Base-by-base conservation (phyloP, 1,284 basidiomycete genomes). In the Ustilago curta region DNA sequence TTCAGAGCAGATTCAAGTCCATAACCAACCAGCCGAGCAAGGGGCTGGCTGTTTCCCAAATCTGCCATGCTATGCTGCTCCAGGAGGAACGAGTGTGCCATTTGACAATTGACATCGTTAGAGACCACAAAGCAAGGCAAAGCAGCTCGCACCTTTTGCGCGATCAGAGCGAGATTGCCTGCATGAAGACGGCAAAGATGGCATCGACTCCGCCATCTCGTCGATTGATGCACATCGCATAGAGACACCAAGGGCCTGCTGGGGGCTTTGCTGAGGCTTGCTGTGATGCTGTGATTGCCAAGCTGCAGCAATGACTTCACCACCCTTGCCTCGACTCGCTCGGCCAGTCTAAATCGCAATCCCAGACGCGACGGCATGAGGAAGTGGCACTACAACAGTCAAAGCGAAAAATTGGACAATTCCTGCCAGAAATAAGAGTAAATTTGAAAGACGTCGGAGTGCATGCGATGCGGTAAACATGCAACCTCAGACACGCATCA, bases 261-360 rank as follows among this genome's bases (percentile, higher is more conserved):
- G n/a, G n/a, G n/a, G n/a, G 35, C 12, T 18, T 47, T 12, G 27
- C n/a, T n/a, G n/a, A n/a, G n/a, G n/a, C n/a, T n/a, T n/a, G n/a
- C n/a, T n/a, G n/a, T n/a, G n/a, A n/a, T n/a, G n/a, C n/a, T n/a
- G n/a, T n/a, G n/a, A n/a, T 8, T 29, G 45, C 45, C 45, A 47
- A 47, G 45, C 45, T n/a, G 27, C 27, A 29, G 27, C 25, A 19
- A 47, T 47, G 45, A 47, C 45, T 47, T 47, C 45, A 47, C 45
- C 35, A 14, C 35, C 35, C 14, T 37, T 45, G 12, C 23, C 16
- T 45, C 4, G 6, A 4, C 12, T 44, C 42, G 44, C 35, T 45
- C 44, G 44, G 44, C 14, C 44, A 18, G 23, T 14, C 27, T n/a
- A 47, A 16, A 16, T 47, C 45, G 45, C 47, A 48, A 48, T 19